Percentiles rank a stretch among this genome's conserved stretches.
phyloP scores from a whole-genome alignment of 495 filamentous ascomycete species.

The Hypoxylon subgilvum region DNA sequence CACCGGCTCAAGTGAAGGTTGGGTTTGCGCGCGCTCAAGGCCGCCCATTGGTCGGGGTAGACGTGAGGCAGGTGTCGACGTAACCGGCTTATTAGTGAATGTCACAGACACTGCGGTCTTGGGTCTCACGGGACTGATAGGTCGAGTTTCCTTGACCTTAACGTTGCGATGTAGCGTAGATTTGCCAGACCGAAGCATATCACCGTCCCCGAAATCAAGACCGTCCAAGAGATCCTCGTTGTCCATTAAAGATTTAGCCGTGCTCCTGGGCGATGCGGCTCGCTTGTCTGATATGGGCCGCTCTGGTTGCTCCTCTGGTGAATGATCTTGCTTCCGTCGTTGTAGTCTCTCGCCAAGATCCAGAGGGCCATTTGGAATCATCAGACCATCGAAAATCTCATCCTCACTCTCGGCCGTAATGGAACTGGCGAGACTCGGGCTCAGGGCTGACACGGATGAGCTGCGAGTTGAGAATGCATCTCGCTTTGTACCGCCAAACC shows the following conservation, averaged over 20 bases:
- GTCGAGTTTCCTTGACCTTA: constrained; percentile 74
- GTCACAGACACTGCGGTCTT: constrained; percentile 84
- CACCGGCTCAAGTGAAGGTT: constrained; percentile 87
- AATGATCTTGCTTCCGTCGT: constrained; percentile 64
- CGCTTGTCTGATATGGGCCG: constrained; percentile 29
- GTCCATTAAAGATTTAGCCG: constrained; percentile 45
- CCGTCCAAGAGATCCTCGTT: constrained; percentile 87
- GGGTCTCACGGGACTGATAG: constrained; percentile 67
- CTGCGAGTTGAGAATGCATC: constrained; percentile 78
- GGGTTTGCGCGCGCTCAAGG: constrained; percentile 66
- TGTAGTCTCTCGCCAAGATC: constrained; percentile 78
- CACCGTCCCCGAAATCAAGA: constrained; percentile 83
- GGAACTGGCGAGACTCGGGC: constrained; percentile 88
- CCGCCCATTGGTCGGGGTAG: constrained; percentile 69
- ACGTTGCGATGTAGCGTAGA: constrained; percentile 91
- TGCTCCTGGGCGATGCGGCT: constrained; percentile 19
- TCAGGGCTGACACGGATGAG: constrained; percentile 85
- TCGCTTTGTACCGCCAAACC: constrained; percentile 82
- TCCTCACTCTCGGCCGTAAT: constrained; percentile 94
- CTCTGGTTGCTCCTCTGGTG: constrained; percentile 48
- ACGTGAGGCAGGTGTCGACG: constrained; percentile 37
- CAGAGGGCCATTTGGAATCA: constrained; percentile 81
- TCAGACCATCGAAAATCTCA: constrained; percentile 82
- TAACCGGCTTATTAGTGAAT: constrained; percentile 75
- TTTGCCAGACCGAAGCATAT: constrained; percentile 79